phyloP scores from a whole-genome alignment of 805 yeast genomes.

The Wickerhamiella sergipiensis region DNA sequence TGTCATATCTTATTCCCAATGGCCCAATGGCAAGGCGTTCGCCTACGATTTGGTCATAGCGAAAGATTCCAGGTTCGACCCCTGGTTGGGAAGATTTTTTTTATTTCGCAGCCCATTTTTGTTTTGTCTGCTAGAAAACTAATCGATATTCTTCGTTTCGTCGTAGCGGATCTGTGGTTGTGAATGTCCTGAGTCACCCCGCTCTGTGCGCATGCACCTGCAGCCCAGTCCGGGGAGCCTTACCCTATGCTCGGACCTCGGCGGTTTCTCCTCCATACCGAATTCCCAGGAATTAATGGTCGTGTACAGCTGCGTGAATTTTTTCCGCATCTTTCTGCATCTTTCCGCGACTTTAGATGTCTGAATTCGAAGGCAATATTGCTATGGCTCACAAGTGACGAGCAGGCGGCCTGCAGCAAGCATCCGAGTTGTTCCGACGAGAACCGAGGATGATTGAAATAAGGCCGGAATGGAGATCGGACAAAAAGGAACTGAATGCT shows the following conservation, averaged over 20 bases:
- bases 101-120: too few relatives aligned
- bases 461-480: too few relatives aligned
- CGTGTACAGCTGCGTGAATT: too few relatives aligned
- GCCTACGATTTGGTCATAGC: conserved; percentile 5
- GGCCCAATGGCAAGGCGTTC: conserved; percentile 6
- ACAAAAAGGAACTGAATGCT: background rate
- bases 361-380: too few relatives aligned
- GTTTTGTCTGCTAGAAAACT: too few relatives aligned
- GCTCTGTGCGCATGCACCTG: background rate
- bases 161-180: too few relatives aligned
- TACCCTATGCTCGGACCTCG: background rate
- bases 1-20: conserved; percentile 1
- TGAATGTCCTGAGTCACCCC: too few relatives aligned
- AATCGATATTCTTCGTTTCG: too few relatives aligned
- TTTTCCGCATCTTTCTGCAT: too few relatives aligned
- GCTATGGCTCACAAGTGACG: too few relatives aligned
- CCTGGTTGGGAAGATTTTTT: conserved; percentile 9
- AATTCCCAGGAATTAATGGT: too few relatives aligned
- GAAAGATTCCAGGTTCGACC: conserved; percentile 5
- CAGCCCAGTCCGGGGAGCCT: background rate
- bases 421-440: background rate
- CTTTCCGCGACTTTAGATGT: too few relatives aligned
- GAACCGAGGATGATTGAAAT: background rate
- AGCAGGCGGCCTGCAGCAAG: background rate
- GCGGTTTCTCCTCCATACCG: background rate